Conservation (phyloP, 164 flowering plant genomes). For the Magnolia sinica region DNA sequence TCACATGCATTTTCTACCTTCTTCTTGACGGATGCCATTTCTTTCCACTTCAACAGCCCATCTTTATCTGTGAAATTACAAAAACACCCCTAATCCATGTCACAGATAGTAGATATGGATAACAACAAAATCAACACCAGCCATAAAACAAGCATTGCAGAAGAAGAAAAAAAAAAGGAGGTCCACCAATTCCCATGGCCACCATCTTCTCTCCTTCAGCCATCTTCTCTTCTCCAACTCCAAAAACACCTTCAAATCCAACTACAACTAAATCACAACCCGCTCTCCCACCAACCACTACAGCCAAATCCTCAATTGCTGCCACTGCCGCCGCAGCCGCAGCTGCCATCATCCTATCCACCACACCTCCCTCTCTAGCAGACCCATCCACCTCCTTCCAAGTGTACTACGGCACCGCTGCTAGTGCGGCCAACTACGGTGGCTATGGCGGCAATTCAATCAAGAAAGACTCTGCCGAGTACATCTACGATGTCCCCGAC, state of each 20-base stretch:
- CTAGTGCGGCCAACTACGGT: constrained; percentile 95
- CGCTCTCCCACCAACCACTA: constrained; percentile 7
- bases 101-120: not conserved
- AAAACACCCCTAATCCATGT: constrained; percentile 1
- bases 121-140: constrained; percentile 8
- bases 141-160: not conserved
- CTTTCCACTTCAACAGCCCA: no score
- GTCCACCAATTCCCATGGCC: constrained; percentile 38
- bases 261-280: constrained; percentile 12
- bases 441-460: constrained; percentile 88
- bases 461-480: constrained; percentile 84
- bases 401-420: constrained; percentile 88
- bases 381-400: constrained; percentile 35
- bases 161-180: not conserved
- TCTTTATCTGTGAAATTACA: no score
- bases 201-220: constrained; percentile 51
- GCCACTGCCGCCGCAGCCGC: constrained; percentile 28
- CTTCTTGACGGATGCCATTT: no score
- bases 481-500: constrained; percentile 80
- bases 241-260: constrained; percentile 14
- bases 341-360: constrained; percentile 30
- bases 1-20: no score
- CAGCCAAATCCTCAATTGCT: constrained; percentile 19
- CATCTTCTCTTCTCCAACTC: constrained; percentile 26
- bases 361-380: constrained; percentile 44